These are phyloP conservation scores for Sindora glabra DNA, from an alignment of 306 rosid genomes.

Conservation along the genomic window DNA sequence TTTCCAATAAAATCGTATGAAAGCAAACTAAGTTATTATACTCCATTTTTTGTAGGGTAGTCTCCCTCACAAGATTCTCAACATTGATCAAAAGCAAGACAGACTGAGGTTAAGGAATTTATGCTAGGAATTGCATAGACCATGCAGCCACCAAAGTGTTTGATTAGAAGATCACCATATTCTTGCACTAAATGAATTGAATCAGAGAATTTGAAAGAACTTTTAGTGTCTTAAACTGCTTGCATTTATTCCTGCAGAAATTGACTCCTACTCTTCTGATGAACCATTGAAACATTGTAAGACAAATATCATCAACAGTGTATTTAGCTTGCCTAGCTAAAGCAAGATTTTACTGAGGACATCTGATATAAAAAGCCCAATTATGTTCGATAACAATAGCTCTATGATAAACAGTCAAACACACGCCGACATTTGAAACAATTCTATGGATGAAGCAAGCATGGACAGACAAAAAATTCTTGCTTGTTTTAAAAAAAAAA, in stretches of 20 bases:
- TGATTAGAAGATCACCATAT: background rate
- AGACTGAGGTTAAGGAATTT: background rate
- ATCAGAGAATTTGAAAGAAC: background rate
- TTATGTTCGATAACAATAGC: too few relatives aligned
- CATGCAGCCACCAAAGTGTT: background rate
- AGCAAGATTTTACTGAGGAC: background rate
- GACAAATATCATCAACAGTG: background rate
- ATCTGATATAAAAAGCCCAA: background rate
- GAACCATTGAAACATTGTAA: background rate
- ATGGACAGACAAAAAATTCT: background rate
- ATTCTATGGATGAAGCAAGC: background rate
- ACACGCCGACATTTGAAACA: background rate
- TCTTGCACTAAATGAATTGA: background rate
- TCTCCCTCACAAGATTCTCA: background rate
- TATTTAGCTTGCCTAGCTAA: background rate
- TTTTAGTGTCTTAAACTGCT: background rate
- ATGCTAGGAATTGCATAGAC: background rate
- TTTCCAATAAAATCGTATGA: background rate
- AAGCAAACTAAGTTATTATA: background rate
- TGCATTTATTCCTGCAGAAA: background rate
- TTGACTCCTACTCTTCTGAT: background rate
- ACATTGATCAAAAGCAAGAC: background rate
- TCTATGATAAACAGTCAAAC: too few relatives aligned
- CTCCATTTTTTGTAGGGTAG: background rate
- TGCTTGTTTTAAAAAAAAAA: background rate